Base-by-base conservation (phyloP, 176 grass and related monocot species). In the Hordeum marinum region DNA sequence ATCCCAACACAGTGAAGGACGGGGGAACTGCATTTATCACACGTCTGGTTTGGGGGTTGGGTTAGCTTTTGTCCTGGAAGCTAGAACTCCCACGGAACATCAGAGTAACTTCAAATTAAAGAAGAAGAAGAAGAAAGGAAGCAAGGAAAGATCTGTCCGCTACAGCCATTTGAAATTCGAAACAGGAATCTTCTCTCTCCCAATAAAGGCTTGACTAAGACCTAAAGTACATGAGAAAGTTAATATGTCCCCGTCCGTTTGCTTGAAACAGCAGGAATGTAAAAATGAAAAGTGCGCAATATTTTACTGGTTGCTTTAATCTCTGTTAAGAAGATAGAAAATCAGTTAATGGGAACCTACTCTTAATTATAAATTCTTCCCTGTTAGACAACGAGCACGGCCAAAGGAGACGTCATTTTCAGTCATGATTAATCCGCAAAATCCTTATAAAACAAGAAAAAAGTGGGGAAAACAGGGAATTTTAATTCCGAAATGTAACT, bases 151-250 rank as follows among this genome's bases (percentile, higher is more conserved):
- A 90, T 60, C 34, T 37, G 60, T 80, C 80, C 75, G 80, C 68
- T 85, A 68, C 36, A 75, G 75, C 61, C 59, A 45, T 90, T 87
- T 84, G 89, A 87, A 90, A 79, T 79, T 67, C 84, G 41, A 86
- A 83, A 67, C 55, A 59, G 78, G 71, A 86, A 90, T 72, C 73
- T 82, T 48, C 85, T 70, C 88, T 64, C 79, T 18, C 70, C 84
- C 80, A 65, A 68, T 80, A 87, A 83, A 83, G 88, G 64, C 72
- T 46, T 78, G 83, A 86, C 66, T 63, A 90, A 63, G 88, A 86
- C 79, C 66, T 86, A 72, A 75, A 83, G 75, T 90, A 62, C 80
- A 87, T 46, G 68, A 61, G 75, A 90, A 87, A 87, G 89, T 29
- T 74, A 83, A 23, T 67, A 83, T 59, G 58, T 21, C 74, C 27